A percentile compares a stretch with the other conserved stretches of the same genome.
phyloP scores from a whole-genome alignment of 306 rosid genomes.

The Sesbania bispinosa region DNA sequence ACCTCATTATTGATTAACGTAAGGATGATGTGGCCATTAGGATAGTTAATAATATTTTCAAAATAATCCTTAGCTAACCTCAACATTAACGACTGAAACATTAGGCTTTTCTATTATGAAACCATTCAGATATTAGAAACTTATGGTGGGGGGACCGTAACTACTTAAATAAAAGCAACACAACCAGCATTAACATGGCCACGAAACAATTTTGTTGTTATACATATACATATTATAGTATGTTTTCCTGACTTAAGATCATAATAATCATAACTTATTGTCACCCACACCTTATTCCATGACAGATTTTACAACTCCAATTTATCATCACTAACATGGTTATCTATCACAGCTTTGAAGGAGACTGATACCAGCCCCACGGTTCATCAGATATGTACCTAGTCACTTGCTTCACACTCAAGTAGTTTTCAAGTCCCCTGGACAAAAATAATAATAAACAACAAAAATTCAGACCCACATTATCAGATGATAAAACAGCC shows the following conservation, averaged over 20 bases:
- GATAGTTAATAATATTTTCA: too few species aligned
- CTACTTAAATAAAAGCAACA: neutral
- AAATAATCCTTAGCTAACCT: too few species aligned
- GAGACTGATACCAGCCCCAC: constrained; percentile 91
- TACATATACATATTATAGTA: neutral
- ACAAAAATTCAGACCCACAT: neutral
- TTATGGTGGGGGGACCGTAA: neutral
- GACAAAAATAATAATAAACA: neutral
- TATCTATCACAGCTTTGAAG: constrained; percentile 66
- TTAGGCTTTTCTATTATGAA: neutral
- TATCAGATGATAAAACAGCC: too few species aligned
- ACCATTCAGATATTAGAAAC: neutral
- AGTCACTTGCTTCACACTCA: constrained; percentile 94
- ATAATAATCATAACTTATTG: neutral
- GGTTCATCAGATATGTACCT: constrained; percentile 64
- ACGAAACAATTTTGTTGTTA: neutral
- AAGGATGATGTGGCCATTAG: too few species aligned
- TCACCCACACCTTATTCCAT: constrained; percentile 15
- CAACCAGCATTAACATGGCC: neutral
- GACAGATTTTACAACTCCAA: constrained; percentile 4
- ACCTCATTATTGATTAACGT: too few species aligned
- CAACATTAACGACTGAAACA: too few species aligned
- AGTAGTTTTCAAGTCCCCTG: constrained; percentile 90
- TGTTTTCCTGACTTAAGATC: neutral
- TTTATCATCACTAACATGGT: neutral